Base-by-base conservation (phyloP, 345 rosid genomes). In the Camelina sativa region DNA sequence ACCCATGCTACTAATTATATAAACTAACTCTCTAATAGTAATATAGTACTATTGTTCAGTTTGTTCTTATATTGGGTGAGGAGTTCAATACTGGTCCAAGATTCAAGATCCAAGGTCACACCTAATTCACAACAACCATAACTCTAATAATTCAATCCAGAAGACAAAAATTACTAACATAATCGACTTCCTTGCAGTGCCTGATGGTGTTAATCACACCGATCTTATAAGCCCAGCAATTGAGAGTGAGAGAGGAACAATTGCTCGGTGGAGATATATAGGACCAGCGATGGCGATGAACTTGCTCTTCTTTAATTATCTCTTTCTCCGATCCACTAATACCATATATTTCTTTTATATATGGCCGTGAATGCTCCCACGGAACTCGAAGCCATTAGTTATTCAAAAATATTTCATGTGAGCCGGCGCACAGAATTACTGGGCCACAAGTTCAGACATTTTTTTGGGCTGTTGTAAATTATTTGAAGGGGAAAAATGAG, bases 221-320 rank as follows among this genome's bases (percentile, higher is more conserved):
- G 44, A 92, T 87, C 92, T 92, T 95, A 52, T 92, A 92, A 72
- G 98, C 99, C 99, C 99, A 95, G 62, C 97, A 95, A 80, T 95
- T 92, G 25, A 23, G 25, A 23, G 25, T 23, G 88, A 35, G 87
- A 80, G 40, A 95, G 97, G 82, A 95, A 92, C 40, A 83, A 81
- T 19, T 75, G 93, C 52, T 95, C 99, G 71, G 76, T 79, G 72
- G 90, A 85, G 82, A 86, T 74, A 6, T 23, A 23, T 23, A 23
- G 83, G 85, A 32, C 94, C 96, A 1, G 98, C 96, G 71, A 95
- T 83, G 81, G 96, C 98, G 67, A 92, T 89, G 90, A 95, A 95
- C 82, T 92, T 95, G 88, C 99, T 90, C 89, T 92, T 92, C 57
- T 92, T 95, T 1, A 90, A 23, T 23, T 23, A 23, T 86, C 81